Evolutionary conservation across 2,329 filamentous ascomycete species (phyloP).

Genomic region (Monascus ruber): DNA sequence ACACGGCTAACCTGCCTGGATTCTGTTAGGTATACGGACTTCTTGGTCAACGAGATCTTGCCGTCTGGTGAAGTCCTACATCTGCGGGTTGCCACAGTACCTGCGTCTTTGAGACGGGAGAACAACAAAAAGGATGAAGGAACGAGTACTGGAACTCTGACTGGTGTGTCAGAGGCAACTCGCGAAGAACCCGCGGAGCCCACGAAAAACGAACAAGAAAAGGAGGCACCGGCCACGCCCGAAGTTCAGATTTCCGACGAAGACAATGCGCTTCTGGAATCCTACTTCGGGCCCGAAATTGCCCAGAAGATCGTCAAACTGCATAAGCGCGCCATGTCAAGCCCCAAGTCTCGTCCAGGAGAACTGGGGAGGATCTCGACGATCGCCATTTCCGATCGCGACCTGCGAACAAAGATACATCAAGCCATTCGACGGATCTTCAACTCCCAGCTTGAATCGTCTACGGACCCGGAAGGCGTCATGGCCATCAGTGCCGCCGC

Average conservation of each 20-base stretch:
- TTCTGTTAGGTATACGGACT: constrained; percentile 66
- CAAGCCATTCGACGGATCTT: constrained; percentile 66
- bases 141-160: background rate
- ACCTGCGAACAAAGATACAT: constrained; percentile 52
- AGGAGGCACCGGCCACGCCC: constrained; percentile 2
- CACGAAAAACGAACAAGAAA: constrained; percentile 2
- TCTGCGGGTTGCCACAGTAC: constrained; percentile 41
- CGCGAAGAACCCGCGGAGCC: constrained; percentile 6
- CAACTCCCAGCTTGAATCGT: constrained; percentile 63
- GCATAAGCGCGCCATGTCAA: constrained; percentile 41
- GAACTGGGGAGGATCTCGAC: constrained; percentile 45
- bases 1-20: background rate
- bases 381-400: constrained; percentile 47
- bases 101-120: constrained; percentile 7
- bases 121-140: constrained; percentile 2
- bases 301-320: constrained; percentile 43
- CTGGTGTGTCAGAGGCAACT: constrained; percentile 3
- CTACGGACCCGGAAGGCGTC: constrained; percentile 59
- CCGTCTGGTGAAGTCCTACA: constrained; percentile 66
- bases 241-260: constrained; percentile 30
- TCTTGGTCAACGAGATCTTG: constrained; percentile 80
- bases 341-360: constrained; percentile 44
- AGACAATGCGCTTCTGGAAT: constrained; percentile 33
- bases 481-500: constrained; percentile 45
- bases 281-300: constrained; percentile 41